Percentiles rank a stretch among this genome's conserved stretches.
phyloP scores from a whole-genome alignment of 768 basidiomycete species.

The Wakefieldia striispora region DNA sequence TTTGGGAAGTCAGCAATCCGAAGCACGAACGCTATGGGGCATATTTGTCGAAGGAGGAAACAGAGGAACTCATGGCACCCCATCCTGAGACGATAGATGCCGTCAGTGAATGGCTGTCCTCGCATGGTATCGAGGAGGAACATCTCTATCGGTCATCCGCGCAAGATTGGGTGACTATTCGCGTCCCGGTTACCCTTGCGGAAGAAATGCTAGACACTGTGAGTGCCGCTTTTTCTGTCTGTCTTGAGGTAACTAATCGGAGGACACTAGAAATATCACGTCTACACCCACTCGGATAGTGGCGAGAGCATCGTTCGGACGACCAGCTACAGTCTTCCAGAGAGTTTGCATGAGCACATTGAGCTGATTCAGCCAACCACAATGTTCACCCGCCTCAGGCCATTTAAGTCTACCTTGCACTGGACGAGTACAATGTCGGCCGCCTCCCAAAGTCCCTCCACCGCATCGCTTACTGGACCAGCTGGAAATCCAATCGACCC shows the following conservation, averaged over 20 bases:
- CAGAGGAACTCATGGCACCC: slow-evolving; percentile 60
- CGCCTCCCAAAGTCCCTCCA: neutral
- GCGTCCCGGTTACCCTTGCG: slow-evolving; percentile 53
- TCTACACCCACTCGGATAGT: slow-evolving; percentile 54
- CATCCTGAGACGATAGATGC: slow-evolving; percentile 47
- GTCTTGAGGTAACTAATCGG: neutral
- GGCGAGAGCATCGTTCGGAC: slow-evolving; percentile 62
- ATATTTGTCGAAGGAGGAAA: slow-evolving; percentile 62
- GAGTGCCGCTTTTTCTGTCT: slow-evolving; percentile 12
- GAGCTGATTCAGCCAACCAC: slow-evolving; percentile 75
- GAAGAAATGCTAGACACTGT: slow-evolving; percentile 75
- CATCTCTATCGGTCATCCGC: slow-evolving; percentile 57
- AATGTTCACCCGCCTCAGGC: slow-evolving; percentile 52
- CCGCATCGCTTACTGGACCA: slow-evolving; percentile 23
- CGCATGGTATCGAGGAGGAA: slow-evolving; percentile 49
- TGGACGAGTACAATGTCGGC: slow-evolving; percentile 17
- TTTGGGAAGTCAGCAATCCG: slow-evolving; percentile 60
- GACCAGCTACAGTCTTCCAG: slow-evolving; percentile 66
- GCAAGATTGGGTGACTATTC: slow-evolving; percentile 66
- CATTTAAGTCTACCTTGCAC: slow-evolving; percentile 41
- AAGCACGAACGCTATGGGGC: slow-evolving; percentile 52
- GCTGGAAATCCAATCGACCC: slow-evolving; percentile 43
- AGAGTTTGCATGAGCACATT: slow-evolving; percentile 54
- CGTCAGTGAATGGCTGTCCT: slow-evolving; percentile 62
- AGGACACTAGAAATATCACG: slow-evolving; percentile 51